Evolutionary conservation across 73 alveolate species (phyloP), one percentile per base, ranked within the genome.

Genomic region (Stentor coeruleus): DNA sequence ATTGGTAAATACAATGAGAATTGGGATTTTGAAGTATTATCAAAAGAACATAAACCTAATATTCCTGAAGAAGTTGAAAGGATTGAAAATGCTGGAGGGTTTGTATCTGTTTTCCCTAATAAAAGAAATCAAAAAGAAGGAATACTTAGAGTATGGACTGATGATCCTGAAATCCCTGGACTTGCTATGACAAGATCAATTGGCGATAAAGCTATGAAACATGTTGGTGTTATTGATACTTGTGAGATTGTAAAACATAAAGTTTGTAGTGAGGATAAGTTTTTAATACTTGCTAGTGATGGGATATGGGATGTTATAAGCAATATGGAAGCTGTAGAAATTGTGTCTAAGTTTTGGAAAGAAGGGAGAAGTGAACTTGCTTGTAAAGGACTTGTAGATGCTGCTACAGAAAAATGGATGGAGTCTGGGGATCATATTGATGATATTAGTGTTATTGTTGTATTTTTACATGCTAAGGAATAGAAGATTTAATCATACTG

Each of bases 281-380:
- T 95, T 81, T 85, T 95, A 35, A 92, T 96, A 31, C 76, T 96
- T 35, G 99, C 98, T 3, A 88, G 97, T 74, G 99, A 95, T 91
- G 99, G 99, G 77, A 88, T 95, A 3, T 95, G 99, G 99, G 98
- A 95, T n/a, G n/a, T n/a, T n/a, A n/a, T n/a, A n/a, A n/a, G n/a
- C n/a, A n/a, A n/a, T n/a, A n/a, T n/a, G n/a, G n/a, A n/a, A n/a
- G n/a, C n/a, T n/a, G n/a, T n/a, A n/a, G n/a, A n/a, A n/a, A n/a
- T n/a, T n/a, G n/a, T n/a, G n/a, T n/a, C n/a, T n/a, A n/a, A n/a
- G n/a, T n/a, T n/a, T n/a, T n/a, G n/a, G n/a, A n/a, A n/a, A n/a
- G n/a, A n/a, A n/a, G n/a, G n/a, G n/a, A n/a, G n/a, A n/a, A n/a
- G 98, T 55, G 98, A 92, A 76, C 97, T 97, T 58, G 99, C 98